Base-by-base conservation (phyloP, 2,329 filamentous ascomycete species). In the Colletotrichum tofieldiae region DNA sequence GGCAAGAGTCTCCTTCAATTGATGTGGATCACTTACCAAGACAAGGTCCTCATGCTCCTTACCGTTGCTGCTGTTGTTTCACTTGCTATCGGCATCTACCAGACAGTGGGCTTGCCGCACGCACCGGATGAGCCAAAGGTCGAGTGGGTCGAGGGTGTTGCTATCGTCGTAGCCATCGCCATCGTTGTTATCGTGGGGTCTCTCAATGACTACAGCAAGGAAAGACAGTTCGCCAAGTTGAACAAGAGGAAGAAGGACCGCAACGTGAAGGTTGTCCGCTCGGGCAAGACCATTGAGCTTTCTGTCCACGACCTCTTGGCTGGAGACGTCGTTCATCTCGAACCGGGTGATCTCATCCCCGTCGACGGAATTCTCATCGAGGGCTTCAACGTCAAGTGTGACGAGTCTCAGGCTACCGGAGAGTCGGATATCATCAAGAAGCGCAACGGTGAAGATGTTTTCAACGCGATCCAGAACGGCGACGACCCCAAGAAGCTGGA, bases 1-100 rank as follows among this genome's bases (percentile, higher is more conserved):
- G 88, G 92, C 55, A 95, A 94, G 83, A 92, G 85, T 74, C 86
- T 95, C 51, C 84, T 93, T 55, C 85, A 93, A 78, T 85, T 95
- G 52, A 93, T 94, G 82, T 95, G 93, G 93, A 93, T 95, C 77
- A 94, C 93, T 0, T 94, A 94, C 80, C 94, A 95, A 82, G 93
- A 95, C 86, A 95, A 95, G 80, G 92, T 95, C 4, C 84, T 95
- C 56, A 93, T 94, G 71, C 84, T 94, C 7, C 85, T 94, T 66
- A 93, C 92, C 0, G 84, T 89, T 60, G 93, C 93, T 54, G 93
- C 93, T 4, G 85, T 90, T 47, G 89, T 95, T 61, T 94, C 93
- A 55, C 86, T 95, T 54, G 92, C 91, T 6, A 87, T 95, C 52
- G 93, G 93, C 59, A 84, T 95, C 0, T 95, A 94, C 79, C 92